Evolutionary conservation across 176 grass and related monocot species (phyloP), one percentile per base, ranked within the genome.

Genomic region (Oryza brachyantha): DNA sequence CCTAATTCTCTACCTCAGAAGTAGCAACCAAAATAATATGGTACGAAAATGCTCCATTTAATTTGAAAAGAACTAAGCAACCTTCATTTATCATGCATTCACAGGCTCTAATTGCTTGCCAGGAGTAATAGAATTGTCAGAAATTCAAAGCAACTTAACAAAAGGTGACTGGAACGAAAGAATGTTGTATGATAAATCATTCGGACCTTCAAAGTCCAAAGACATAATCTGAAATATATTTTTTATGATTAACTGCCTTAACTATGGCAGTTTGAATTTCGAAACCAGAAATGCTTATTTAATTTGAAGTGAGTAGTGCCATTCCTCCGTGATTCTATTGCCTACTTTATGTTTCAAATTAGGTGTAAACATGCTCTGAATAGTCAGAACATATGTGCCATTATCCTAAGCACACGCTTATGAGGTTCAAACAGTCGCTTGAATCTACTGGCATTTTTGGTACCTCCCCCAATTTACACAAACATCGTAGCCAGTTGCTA

Each of bases 401-500:
- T 55, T 8, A 57, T 39, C 42, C 58, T 27, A 58, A 75, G 13
- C 40, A 46, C 19, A 29, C 5, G 4, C 70, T 86, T 70, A 12
- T n/a, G n/a, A 46, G 41, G 61, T 71, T 76, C 13, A 60, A 57
- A 21, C 43, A 35, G 12, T 45, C 32, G 10, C 9, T 36, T 64
- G 19, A 25, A 83, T 60, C 72, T 69, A 74, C 48, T 24, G 1
- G 46, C 14, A 66, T 50, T 70, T 70, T 70, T 36, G 38, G 57
- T 60, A 13, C 9, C 45, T 14, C 26, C 16, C 34, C 19, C 39
- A 48, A 54, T 26, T 72, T 38, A 46, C 68, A 55, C 4, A 59
- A 70, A 77, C 28, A 66, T 31, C 52, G 26, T 32, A 82, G 72
- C 71, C 50, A 79, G 61, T 27, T 24, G 29, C 5, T 34, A 76